Evolutionary conservation across 164 flowering plant species (phyloP), one percentile per base, ranked within the genome.

Genomic region (Macadamia tetraphylla): DNA sequence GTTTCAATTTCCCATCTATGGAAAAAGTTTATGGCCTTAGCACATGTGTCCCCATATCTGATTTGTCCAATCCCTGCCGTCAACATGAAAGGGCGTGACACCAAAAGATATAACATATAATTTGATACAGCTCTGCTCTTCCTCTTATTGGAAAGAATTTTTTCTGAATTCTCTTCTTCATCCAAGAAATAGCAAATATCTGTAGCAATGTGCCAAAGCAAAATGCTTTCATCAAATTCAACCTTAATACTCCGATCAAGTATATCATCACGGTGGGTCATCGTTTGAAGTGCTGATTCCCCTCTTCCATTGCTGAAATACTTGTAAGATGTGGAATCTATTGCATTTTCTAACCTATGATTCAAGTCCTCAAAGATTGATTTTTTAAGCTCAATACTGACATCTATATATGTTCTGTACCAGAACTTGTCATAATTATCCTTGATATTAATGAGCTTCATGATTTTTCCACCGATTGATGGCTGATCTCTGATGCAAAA

Each of bases 141-240:
- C 23, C 17, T 57, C 30, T 57, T 4, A 30, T 57, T 57, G 1
- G 1, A 3, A 14, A 23, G 57, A 53, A 53, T 11, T 1, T 11
- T 53, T 12, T 53, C 17, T 13, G 6, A 13, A 1, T 53, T 11
- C 17, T 53, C 49, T 14, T 46, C 29, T 6, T 12, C 64, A 9
- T 68, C 70, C 64, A 13, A 48, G 48, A 46, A 49, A 51, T 58
- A 59, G 53, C 74, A 71, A 23, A 71, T 13, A 60, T 65, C 68
- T 6, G 74, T 71, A 23, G 74, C 74, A 13, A 71, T 71, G 64
- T 71, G 74, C 74, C 64, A 71, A 29, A 18, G 59, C 18, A 57
- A 17, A 53, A 53, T 53, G 57, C 57, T 53, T 53, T 53, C 57
- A 17, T 53, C 57, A 17, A 53, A 53, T 10, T 57, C 59, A 29